Evolutionary conservation across 148 eudicot genomes (phyloP).

Genomic region (Simmondsia chinensis): DNA sequence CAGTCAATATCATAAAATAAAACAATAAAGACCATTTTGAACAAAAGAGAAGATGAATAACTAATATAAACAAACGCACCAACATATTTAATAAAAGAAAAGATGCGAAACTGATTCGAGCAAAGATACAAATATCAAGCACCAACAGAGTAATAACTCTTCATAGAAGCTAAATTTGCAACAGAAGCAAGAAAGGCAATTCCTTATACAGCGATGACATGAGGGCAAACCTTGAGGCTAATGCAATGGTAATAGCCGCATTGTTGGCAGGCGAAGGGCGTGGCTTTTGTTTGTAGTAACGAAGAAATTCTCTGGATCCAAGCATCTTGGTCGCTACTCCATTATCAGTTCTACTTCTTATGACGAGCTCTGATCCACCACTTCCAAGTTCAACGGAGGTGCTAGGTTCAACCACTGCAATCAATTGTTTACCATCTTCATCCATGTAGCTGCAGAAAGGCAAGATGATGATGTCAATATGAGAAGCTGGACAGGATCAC

Average conservation of each 20-base stretch:
- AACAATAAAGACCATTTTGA: too few relatives aligned
- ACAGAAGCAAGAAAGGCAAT: neutral
- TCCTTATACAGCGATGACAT: too few relatives aligned
- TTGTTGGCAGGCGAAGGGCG: constrained; percentile 60
- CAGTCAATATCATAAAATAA: too few relatives aligned
- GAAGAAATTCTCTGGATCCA: constrained; percentile 88
- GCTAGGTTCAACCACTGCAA: constrained; percentile 32
- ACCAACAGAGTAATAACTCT: too few relatives aligned
- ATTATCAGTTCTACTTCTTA: constrained; percentile 38
- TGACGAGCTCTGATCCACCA: constrained; percentile 82
- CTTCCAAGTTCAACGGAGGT: constrained; percentile 60
- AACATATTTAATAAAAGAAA: too few relatives aligned
- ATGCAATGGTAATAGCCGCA: constrained; percentile 40
- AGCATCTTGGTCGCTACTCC: constrained; percentile 48
- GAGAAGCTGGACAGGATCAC: neutral
- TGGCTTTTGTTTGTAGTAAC: constrained; percentile 89
- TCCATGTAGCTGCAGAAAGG: constrained; percentile 46
- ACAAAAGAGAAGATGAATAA: too few relatives aligned
- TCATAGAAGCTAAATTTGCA: too few relatives aligned
- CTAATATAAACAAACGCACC: too few relatives aligned
- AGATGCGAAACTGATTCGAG: too few relatives aligned
- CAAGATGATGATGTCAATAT: neutral
- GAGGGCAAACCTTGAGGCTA: constrained; percentile 66
- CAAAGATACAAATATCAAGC: too few relatives aligned
- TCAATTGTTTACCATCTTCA: constrained; percentile 69